Evolutionary conservation across 2,329 filamentous ascomycete genomes (phyloP).

Genomic region (Hawksworthiomyces lignivorus): DNA sequence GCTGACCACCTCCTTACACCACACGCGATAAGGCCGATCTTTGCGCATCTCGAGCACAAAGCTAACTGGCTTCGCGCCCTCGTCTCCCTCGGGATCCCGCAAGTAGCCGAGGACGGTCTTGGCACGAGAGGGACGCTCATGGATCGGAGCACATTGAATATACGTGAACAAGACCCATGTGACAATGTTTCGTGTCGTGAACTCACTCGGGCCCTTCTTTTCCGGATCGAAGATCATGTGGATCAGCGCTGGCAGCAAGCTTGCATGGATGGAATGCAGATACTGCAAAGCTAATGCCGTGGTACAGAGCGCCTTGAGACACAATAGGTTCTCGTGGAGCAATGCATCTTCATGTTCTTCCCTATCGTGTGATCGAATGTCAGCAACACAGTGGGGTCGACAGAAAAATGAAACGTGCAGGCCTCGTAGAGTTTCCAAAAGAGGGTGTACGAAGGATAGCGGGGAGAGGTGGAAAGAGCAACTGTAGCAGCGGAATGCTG

Average conservation of each 20-base stretch:
- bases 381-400: not conserved
- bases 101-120: constrained; percentile 70
- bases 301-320: constrained; percentile 89
- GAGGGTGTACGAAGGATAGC: no score
- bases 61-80: constrained; percentile 66
- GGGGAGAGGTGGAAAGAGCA: no score
- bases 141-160: constrained; percentile 57
- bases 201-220: constrained; percentile 94
- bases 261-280: constrained; percentile 68
- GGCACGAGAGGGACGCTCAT: constrained; percentile 61
- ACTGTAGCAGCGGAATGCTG: no score
- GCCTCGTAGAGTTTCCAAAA: no score
- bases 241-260: constrained; percentile 78
- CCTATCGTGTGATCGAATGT: constrained; percentile 32
- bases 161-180: constrained; percentile 85
- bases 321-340: constrained; percentile 84
- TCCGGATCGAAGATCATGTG: constrained; percentile 95
- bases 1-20: constrained; percentile 85
- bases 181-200: constrained; percentile 84
- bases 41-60: constrained; percentile 89
- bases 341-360: constrained; percentile 95
- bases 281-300: constrained; percentile 79
- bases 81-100: constrained; percentile 67
- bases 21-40: constrained; percentile 81
- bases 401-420: no score